These are phyloP conservation scores for Saccharata proteae DNA, from an alignment of 2,329 filamentous ascomycete genomes.

Conservation along the genomic window DNA sequence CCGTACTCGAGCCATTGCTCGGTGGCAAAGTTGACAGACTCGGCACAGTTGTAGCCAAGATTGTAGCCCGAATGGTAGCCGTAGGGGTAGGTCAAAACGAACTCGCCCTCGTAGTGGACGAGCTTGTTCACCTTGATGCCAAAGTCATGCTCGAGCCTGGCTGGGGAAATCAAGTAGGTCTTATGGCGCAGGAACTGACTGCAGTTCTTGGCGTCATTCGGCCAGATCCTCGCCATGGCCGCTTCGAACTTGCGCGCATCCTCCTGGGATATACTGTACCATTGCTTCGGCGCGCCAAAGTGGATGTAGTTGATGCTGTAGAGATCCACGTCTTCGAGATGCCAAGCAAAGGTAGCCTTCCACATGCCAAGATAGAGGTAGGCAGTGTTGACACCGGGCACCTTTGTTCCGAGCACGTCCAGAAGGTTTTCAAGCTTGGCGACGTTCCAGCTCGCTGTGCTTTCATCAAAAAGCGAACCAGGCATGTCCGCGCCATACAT, in stretches of 20 bases:
- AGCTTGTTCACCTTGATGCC: constrained; percentile 94
- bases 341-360: constrained; percentile 99
- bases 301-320: constrained; percentile 99
- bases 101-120: constrained; percentile 92
- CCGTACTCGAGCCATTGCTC: constrained; percentile 94
- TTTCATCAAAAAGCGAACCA: constrained; percentile 84
- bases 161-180: constrained; percentile 89
- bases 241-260: constrained; percentile 87
- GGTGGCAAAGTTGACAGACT: constrained; percentile 95
- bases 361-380: constrained; percentile 99
- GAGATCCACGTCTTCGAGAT: constrained; percentile 93
- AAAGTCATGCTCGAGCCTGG: constrained; percentile 73
- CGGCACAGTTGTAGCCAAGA: constrained; percentile 94
- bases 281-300: constrained; percentile 96
- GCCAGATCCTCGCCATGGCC: constrained; percentile 93
- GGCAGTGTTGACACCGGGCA: constrained; percentile 94
- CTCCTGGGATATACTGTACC: constrained; percentile 97
- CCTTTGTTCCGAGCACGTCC: constrained; percentile 87
- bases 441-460: constrained; percentile 78
- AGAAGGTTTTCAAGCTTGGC: constrained; percentile 88
- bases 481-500: constrained; percentile 96
- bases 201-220: constrained; percentile 86
- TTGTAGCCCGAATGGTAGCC: constrained; percentile 98
- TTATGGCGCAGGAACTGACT: constrained; percentile 96
- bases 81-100: constrained; percentile 96